Percentiles rank a stretch among this genome's conserved stretches.
Conservation (phyloP, 176 grass and related monocot genomes). For the Saccharum officinarum region DNA sequence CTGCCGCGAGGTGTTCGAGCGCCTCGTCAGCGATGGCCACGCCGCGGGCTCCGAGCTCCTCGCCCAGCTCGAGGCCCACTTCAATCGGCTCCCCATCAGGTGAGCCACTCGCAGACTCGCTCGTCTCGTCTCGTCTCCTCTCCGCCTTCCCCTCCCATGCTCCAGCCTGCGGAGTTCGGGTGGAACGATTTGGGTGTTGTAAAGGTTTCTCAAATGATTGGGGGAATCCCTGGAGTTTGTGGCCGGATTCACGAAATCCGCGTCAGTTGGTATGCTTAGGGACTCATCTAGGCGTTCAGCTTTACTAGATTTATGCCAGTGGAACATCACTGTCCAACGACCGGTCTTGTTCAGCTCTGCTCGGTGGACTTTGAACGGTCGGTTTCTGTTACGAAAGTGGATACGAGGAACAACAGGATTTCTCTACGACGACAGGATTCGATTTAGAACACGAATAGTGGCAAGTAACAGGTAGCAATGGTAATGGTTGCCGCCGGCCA, state of each 20-base stretch:
- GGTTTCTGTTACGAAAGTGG: no score
- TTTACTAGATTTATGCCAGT: background rate
- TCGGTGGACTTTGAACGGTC: background rate
- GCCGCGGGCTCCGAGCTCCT: conserved; percentile 45
- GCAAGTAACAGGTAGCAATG: no score
- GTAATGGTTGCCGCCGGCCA: no score
- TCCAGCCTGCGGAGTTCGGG: background rate
- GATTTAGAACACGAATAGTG: no score
- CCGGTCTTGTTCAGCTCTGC: background rate
- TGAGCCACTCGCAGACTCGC: conserved; percentile 14
- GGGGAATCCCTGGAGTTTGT: background rate
- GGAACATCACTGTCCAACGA: background rate
- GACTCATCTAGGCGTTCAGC: background rate
- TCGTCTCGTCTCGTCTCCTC: background rate
- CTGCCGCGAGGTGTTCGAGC: conserved; percentile 55
- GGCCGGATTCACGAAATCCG: background rate
- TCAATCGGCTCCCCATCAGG: conserved; percentile 56
- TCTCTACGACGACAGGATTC: no score
- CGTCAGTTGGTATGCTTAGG: background rate
- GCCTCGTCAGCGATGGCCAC: conserved; percentile 60
- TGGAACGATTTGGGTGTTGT: background rate
- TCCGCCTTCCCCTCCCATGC: background rate
- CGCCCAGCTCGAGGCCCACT: conserved; percentile 54
- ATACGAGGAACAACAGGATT: no score
- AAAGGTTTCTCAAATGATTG: background rate